Evolutionary conservation across 2,329 filamentous ascomycete genomes (phyloP).

Genomic region (Paecilomyces dactylethromorphus): DNA sequence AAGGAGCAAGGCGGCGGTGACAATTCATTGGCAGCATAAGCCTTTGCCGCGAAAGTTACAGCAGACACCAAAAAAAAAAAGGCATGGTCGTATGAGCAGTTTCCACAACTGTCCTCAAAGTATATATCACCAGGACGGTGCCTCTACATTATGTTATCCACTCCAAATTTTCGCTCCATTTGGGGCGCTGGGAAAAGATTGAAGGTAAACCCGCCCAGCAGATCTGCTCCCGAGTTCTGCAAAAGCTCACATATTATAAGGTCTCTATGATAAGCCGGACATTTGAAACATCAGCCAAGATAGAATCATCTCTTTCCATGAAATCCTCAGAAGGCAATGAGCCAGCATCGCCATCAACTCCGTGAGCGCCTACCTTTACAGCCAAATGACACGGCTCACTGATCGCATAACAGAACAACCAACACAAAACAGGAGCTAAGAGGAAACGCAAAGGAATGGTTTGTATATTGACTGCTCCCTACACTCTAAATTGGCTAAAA

Average conservation of each 20-base stretch:
- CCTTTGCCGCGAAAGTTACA: not conserved
- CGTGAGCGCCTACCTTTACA: not conserved
- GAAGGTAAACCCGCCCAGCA: conserved; percentile 11
- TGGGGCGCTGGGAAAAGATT: conserved; percentile 9
- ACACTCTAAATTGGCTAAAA: not conserved
- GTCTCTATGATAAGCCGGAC: not conserved
- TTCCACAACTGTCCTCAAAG: not conserved
- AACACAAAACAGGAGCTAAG: not conserved
- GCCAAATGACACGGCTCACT: not conserved
- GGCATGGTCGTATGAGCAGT: conserved; percentile 5
- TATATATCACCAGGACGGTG: not conserved
- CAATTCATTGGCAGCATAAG: not conserved
- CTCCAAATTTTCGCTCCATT: conserved; percentile 7
- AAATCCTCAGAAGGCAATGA: not conserved
- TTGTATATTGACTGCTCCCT: not conserved
- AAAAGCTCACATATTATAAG: not conserved
- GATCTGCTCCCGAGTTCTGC: not conserved
- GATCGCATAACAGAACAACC: not conserved
- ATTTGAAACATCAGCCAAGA: conserved; percentile 11
- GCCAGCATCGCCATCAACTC: not conserved
- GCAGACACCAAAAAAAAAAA: not conserved
- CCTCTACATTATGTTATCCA: conserved; percentile 6
- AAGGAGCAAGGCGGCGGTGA: not conserved
- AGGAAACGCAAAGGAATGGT: conserved; percentile 24
- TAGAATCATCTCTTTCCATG: not conserved